Conservation (phyloP, 2,329 filamentous ascomycete genomes). For the Xylariaceae sp. region DNA sequence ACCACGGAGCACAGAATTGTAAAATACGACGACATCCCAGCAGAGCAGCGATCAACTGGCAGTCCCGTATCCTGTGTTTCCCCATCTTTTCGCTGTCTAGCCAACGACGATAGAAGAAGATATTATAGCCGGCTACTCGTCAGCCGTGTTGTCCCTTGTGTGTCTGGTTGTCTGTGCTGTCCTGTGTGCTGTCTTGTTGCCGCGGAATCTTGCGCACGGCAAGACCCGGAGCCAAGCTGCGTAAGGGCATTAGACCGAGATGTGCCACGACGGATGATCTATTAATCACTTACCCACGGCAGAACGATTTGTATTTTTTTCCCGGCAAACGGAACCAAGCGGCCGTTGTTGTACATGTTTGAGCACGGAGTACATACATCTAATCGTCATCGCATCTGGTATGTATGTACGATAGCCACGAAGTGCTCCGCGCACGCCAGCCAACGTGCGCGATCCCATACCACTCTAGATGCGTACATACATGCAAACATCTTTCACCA, state of each 20-base stretch:
- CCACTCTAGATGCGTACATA: conserved; percentile 1
- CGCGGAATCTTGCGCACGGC: conserved; percentile 14
- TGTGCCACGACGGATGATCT: conserved; percentile 7
- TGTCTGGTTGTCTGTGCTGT: conserved; percentile 17
- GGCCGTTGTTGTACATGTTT: background rate
- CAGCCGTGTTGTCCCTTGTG: conserved; percentile 3
- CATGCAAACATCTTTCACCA: conserved; percentile 8
- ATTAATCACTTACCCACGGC: background rate
- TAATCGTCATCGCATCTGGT: conserved; percentile 14
- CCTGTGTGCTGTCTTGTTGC: conserved; percentile 2
- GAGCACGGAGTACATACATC: conserved; percentile 11
- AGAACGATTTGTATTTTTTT: conserved; percentile 1
- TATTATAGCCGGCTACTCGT: background rate
- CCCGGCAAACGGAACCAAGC: conserved; percentile 7
- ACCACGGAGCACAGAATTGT: conserved; percentile 3
- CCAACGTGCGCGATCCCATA: conserved; percentile 9
- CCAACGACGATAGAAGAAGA: conserved; percentile 10
- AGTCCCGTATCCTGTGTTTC: conserved; percentile 12
- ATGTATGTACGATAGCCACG: background rate
- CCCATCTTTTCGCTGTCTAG: conserved; percentile 4
- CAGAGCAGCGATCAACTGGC: conserved; percentile 22
- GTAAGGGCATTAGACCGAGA: conserved; percentile 1
- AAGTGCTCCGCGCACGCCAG: conserved; percentile 3
- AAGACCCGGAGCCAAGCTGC: conserved; percentile 2
- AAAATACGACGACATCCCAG: conserved; percentile 7